These are phyloP conservation scores for Deinandra increscens DNA, from an alignment of 129 eudicot species.

Conservation along the genomic window DNA sequence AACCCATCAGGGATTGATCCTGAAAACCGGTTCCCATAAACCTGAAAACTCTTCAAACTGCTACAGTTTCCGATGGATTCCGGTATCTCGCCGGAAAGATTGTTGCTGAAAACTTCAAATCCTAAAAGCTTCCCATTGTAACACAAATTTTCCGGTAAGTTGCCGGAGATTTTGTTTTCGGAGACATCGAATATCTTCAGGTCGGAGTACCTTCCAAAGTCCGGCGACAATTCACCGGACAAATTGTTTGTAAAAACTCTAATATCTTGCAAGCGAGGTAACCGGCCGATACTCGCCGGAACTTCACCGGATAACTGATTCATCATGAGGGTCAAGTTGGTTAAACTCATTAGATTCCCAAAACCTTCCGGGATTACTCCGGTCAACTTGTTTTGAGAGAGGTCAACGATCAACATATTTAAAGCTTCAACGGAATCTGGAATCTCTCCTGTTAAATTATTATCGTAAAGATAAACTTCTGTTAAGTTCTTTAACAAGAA, in stretches of 20 bases:
- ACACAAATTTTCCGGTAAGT: slow-evolving; percentile 55
- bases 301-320: slow-evolving; percentile 67
- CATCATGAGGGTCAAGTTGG: slow-evolving; percentile 41
- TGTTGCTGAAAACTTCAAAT: slow-evolving; percentile 40
- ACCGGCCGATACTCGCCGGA: slow-evolving; percentile 49
- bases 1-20: slow-evolving; percentile 64
- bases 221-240: slow-evolving; percentile 64
- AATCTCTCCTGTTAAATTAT: slow-evolving; percentile 55
- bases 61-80: slow-evolving; percentile 50
- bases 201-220: slow-evolving; percentile 61
- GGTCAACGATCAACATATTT: slow-evolving; percentile 51
- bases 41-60: slow-evolving; percentile 42
- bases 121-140: slow-evolving; percentile 40
- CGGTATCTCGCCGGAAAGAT: slow-evolving; percentile 56
- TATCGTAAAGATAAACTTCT: slow-evolving; percentile 43
- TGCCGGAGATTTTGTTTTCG: slow-evolving; percentile 45
- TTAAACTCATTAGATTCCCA: slow-evolving; percentile 42
- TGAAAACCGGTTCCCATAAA: slow-evolving; percentile 45
- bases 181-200: slow-evolving; percentile 49
- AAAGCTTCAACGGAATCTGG: slow-evolving; percentile 51
- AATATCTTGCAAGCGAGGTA: slow-evolving; percentile 46
- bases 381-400: slow-evolving; percentile 50
- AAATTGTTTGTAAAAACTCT: slow-evolving; percentile 47
- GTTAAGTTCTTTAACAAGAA: slow-evolving; percentile 59
- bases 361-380: slow-evolving; percentile 61